These are phyloP conservation scores for Lithohypha guttulata DNA, from an alignment of 2,329 filamentous ascomycete genomes.

Conservation along the genomic window DNA sequence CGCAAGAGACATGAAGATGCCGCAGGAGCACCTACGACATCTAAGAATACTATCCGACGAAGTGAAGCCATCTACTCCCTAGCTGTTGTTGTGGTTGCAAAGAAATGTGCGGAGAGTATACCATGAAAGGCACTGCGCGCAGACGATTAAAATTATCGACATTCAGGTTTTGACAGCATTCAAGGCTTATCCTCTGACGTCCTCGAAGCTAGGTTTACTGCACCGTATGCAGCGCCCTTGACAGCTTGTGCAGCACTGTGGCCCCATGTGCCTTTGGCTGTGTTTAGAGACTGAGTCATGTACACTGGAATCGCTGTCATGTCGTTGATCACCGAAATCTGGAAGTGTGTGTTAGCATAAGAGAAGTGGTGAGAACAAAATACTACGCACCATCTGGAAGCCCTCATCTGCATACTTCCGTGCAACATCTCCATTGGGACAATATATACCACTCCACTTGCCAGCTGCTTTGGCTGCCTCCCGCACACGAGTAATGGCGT, in stretches of 20 bases:
- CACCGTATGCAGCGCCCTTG: slow-evolving; percentile 20
- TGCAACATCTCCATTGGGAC: slow-evolving; percentile 41
- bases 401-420: slow-evolving; percentile 42
- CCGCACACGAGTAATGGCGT: slow-evolving; percentile 42
- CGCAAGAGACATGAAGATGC: background rate
- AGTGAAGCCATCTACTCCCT: too few species aligned
- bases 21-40: too few species aligned
- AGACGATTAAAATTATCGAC: slow-evolving; percentile 1
- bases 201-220: slow-evolving; percentile 14
- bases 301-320: slow-evolving; percentile 35
- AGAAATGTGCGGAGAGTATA: too few species aligned
- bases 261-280: slow-evolving; percentile 25
- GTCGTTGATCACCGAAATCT: slow-evolving; percentile 36
- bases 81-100: too few species aligned
- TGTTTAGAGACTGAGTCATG: slow-evolving; percentile 28
- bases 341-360: slow-evolving; percentile 6
- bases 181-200: slow-evolving; percentile 13
- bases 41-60: too few species aligned
- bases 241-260: slow-evolving; percentile 19
- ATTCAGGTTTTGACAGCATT: background rate
- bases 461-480: slow-evolving; percentile 41
- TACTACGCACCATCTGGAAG: slow-evolving; percentile 42
- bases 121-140: too few species aligned
- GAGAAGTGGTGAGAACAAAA: background rate
- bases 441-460: slow-evolving; percentile 47